Base-by-base conservation (phyloP, 495 filamentous ascomycete species). In the Penicillium crystallinum region DNA sequence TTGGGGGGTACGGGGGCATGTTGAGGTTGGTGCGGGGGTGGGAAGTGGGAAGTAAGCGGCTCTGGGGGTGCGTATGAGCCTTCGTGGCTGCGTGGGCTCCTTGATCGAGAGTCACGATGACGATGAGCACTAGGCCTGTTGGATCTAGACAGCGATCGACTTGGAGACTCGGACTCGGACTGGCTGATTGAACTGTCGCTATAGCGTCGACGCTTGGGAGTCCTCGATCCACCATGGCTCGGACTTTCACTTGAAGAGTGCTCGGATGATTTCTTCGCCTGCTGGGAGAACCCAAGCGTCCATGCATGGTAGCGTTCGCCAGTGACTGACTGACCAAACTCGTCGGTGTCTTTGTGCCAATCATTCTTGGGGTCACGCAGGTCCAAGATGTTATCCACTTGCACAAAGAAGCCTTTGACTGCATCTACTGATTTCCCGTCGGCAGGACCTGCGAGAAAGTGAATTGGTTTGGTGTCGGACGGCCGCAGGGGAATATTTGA, bases 231-330 rank as follows among this genome's bases (percentile, higher is more conserved):
- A 53, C 72, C 76, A 10, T 61, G 63, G 44, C 66, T 70, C 11
- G 64, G 56, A 21, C 57, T 66, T 21, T 67, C 54, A 39, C 52
- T 49, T 29, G 57, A 36, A 15, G 34, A 58, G 29, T 46, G 49
- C 23, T 55, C 62, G 9, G 63, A 71, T 42, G 75, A 74, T 49
- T 78, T 78, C 63, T 84, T 88, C 87, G 92, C 95, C 54, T 85
- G 84, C 56, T 88, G 77, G 69, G 89, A 95, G 56, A 95, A 96
- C 7, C 72, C 68, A 38, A 77, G 81, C 12, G 87, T 90, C 90
- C 90, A 96, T 33, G 89, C 90, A 62, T 93, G 93, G 61, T 95
- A 95, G 7, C 82, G 84, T 29, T 92, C 83, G 7, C 83, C 82
- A n/a, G 69, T 59, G 9, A 90, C 68, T 7, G 73, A 65, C 63